phyloP scores from a whole-genome alignment of 2,329 filamentous ascomycete genomes.

The Capronia coronata region DNA sequence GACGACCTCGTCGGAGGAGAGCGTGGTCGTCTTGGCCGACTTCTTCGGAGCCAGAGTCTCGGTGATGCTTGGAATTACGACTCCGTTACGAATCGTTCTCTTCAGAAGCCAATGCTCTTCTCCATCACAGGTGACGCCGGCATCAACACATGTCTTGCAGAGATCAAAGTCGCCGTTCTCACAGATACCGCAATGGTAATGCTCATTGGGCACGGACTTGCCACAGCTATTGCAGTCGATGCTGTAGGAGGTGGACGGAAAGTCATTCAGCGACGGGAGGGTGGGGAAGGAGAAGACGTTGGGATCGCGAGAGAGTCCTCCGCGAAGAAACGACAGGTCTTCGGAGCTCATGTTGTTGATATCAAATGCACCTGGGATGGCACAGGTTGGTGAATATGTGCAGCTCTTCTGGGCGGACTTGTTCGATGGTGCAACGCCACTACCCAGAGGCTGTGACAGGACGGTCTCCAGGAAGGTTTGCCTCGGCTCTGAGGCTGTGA shows the following conservation, averaged over 20 bases:
- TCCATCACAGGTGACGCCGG: slow-evolving; percentile 69
- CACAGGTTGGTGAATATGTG: slow-evolving; percentile 19
- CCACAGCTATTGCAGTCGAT: slow-evolving; percentile 95
- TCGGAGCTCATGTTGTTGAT: slow-evolving; percentile 9
- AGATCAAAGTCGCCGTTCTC: slow-evolving; percentile 92
- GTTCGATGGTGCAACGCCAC: slow-evolving; percentile 9
- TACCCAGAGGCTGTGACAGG: slow-evolving; percentile 27
- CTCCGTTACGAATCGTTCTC: slow-evolving; percentile 70
- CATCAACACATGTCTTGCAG: slow-evolving; percentile 70
- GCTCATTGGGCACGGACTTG: slow-evolving; percentile 66
- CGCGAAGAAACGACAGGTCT: slow-evolving; percentile 1
- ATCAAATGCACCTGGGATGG: slow-evolving; percentile 24
- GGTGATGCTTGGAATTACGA: slow-evolving; percentile 77
- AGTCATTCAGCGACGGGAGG: slow-evolving; percentile 33
- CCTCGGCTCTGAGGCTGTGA: slow-evolving; percentile 26
- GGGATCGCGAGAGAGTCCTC: not conserved
- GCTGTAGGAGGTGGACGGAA: slow-evolving; percentile 53
- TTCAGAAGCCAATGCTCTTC: slow-evolving; percentile 91
- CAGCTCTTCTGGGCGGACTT: slow-evolving; percentile 21
- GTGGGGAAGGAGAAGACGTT: slow-evolving; percentile 30
- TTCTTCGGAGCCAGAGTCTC: slow-evolving; percentile 66
- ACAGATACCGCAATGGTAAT: slow-evolving; percentile 93
- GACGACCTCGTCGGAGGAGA: slow-evolving; percentile 20
- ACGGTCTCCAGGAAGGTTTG: slow-evolving; percentile 42
- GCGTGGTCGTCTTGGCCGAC: slow-evolving; percentile 13